Conservation (phyloP, 768 basidiomycete species). For the Macrolepiota dolichaula region DNA sequence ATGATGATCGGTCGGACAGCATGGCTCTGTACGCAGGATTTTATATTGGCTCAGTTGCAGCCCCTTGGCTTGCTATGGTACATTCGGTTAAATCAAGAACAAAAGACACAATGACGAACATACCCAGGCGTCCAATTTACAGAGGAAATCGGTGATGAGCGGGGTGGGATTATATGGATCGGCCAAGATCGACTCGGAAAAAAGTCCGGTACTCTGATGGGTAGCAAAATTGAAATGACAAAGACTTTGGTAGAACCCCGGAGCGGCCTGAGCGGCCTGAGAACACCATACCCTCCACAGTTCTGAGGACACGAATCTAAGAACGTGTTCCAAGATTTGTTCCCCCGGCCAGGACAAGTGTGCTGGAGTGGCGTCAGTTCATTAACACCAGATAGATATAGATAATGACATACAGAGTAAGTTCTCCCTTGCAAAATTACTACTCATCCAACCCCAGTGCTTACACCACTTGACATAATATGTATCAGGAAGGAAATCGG, state of each 20-base stretch:
- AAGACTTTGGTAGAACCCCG: neutral
- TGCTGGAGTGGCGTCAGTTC: neutral
- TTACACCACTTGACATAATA: neutral
- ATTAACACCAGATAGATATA: neutral
- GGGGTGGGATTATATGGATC: neutral
- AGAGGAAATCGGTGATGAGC: neutral
- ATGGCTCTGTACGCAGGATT: neutral
- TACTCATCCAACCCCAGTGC: neutral
- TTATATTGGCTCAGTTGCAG: neutral
- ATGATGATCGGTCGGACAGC: neutral
- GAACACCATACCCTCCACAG: neutral
- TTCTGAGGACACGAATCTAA: neutral
- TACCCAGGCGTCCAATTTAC: neutral
- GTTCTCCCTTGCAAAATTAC: neutral
- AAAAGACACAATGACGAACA: neutral
- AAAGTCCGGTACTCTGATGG: neutral
- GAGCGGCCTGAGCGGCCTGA: neutral
- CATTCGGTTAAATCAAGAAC: neutral
- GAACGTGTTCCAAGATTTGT: neutral
- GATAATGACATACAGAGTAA: neutral
- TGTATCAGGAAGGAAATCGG: neutral
- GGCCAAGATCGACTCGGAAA: neutral
- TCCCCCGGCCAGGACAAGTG: neutral
- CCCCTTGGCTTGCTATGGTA: neutral
- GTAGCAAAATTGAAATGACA: neutral